Base-by-base conservation (phyloP, 2,329 filamentous ascomycete genomes). In the Fusarium solani-melongenae region DNA sequence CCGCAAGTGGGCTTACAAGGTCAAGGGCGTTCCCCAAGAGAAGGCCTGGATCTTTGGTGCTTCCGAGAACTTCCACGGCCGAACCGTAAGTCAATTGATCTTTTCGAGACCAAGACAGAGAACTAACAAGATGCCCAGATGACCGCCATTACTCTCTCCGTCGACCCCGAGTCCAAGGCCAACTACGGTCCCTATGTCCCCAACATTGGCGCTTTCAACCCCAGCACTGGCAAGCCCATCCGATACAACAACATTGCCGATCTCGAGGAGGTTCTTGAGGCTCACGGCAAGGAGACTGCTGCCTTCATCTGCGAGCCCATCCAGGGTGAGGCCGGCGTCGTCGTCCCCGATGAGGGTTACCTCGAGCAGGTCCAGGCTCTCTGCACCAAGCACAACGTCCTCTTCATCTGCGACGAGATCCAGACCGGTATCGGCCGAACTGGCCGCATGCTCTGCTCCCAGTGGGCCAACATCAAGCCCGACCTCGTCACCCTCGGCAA, bases 131-230 rank as follows among this genome's bases (percentile, higher is more conserved):
- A 7, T 31, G 41, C 14, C 31, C 61, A 95, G 91, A 98, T 99
- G 87, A 94, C 94, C 20, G 96, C 96, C 57, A 95, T 99, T 76
- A 97, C 96, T 62, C 92, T 99, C 84, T 98, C 96, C 20, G 95
- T 94, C 31, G 96, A 99, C 82, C 94, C 95, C 34, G 96, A 99
- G 84, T 98, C 95, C 57, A 93, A 94, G 79, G 94, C 96, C 76
- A 97, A 98, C 88, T 99, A 99, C 82, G 96, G 96, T 11, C 96
- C 96, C 20, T 98, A 97, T 81, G 90, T 99, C 24, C 96, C 96
- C 74, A 93, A 93, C 77, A 92, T 98, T 70, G 94, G 96, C 62
- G 93, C 94, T 72, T 84, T 86, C 59, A 75, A 75, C 67, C 73
- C 73, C 20, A 49, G 29, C 33, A 75, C 72, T 29, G 73, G 73